Percentiles rank a stretch among this genome's conserved stretches.
Evolutionary conservation across 306 rosid species (phyloP).

Genomic region (Albizia julibrissin): DNA sequence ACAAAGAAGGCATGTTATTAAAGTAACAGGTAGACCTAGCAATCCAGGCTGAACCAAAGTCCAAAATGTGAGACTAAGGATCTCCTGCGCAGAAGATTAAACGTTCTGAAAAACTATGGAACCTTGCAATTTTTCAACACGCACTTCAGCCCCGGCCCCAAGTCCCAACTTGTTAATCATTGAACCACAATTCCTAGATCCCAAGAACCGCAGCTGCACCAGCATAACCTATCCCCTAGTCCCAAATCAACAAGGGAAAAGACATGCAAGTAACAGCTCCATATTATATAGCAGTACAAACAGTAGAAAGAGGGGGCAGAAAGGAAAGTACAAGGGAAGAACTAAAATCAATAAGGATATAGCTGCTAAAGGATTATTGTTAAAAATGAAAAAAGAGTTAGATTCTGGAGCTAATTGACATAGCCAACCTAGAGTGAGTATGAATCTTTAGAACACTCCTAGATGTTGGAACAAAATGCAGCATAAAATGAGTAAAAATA

Average conservation of each 20-base stretch:
- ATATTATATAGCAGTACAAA: background rate
- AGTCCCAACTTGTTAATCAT: slow-evolving; percentile 34
- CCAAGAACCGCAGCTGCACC: background rate
- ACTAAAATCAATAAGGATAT: background rate
- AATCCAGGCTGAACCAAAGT: background rate
- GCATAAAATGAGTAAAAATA: background rate
- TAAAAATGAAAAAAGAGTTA: background rate
- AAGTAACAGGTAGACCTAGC: slow-evolving; percentile 22
- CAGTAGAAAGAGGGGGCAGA: background rate
- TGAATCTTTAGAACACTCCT: background rate
- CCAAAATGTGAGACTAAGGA: slow-evolving; percentile 20
- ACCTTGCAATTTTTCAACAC: slow-evolving; percentile 34
- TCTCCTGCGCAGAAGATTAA: slow-evolving; percentile 3
- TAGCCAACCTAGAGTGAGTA: background rate
- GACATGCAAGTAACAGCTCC: background rate
- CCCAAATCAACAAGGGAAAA: slow-evolving; percentile 41
- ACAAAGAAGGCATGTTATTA: slow-evolving; percentile 31
- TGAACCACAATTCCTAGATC: slow-evolving; percentile 41
- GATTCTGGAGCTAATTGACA: background rate
- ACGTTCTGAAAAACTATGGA: slow-evolving; percentile 4
- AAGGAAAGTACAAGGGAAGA: background rate
- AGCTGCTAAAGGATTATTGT: background rate
- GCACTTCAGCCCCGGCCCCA: slow-evolving; percentile 36
- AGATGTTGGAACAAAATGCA: background rate
- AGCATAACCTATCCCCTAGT: slow-evolving; percentile 37